Evolutionary conservation across 805 yeast species (phyloP).

Genomic region (Candida peoriensis): DNA sequence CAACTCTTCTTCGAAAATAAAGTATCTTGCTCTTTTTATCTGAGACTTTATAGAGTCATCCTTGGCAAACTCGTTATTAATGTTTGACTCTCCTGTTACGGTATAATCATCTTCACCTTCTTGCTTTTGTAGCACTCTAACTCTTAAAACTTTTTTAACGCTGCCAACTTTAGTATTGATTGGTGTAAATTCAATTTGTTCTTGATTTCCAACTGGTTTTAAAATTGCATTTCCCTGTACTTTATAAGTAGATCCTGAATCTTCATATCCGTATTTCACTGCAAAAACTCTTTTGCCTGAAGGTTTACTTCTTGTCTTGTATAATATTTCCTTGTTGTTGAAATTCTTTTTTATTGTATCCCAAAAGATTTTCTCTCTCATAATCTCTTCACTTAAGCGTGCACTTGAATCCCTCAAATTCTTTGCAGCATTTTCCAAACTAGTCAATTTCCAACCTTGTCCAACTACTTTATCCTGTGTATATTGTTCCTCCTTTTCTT

Average conservation of each 20-base stretch:
- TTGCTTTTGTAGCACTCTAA: constrained; percentile 51
- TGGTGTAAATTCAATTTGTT: constrained; percentile 38
- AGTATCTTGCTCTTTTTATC: constrained; percentile 63
- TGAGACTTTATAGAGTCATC: constrained; percentile 43
- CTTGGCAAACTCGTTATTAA: constrained; percentile 14
- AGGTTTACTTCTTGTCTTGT: constrained; percentile 57
- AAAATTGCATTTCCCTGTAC: constrained; percentile 69
- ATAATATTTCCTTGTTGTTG: constrained; percentile 52
- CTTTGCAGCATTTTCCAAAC: constrained; percentile 51
- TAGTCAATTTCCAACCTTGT: constrained; percentile 79
- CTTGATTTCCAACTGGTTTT: constrained; percentile 37
- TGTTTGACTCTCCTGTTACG: constrained; percentile 52
- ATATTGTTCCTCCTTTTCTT: constrained; percentile 19
- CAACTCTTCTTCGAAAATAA: constrained; percentile 84
- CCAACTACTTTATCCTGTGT: constrained; percentile 25
- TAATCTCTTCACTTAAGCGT: constrained; percentile 48
- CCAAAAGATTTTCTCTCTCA: constrained; percentile 69
- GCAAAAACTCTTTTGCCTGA: constrained; percentile 55
- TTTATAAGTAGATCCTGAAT: constrained; percentile 74
- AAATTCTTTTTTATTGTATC: constrained; percentile 29
- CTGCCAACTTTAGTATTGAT: constrained; percentile 28
- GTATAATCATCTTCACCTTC: constrained; percentile 47
- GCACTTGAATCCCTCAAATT: constrained; percentile 47
- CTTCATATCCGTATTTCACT: constrained; percentile 86
- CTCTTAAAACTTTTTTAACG: constrained; percentile 46